Conservation (phyloP, 495 filamentous ascomycete species). For the Penicillium taxi region DNA sequence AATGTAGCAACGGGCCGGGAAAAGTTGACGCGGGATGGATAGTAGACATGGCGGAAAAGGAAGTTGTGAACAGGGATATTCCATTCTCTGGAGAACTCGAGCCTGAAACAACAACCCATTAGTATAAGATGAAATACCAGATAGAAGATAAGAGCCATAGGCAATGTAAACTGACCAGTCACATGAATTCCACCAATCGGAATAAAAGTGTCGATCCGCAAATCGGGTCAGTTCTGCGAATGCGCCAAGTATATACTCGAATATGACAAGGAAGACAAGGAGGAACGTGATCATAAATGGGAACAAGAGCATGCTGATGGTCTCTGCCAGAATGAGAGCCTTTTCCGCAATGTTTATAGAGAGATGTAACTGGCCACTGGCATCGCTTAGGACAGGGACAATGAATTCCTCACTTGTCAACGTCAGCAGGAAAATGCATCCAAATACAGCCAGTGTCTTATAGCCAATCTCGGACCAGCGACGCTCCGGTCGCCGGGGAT, state of each 20-base stretch:
- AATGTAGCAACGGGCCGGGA: constrained; percentile 73
- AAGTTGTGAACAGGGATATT: constrained; percentile 98
- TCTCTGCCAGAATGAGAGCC: constrained; percentile 75
- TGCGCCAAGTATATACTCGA: constrained; percentile 91
- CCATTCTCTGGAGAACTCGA: constrained; percentile 97
- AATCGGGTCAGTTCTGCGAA: constrained; percentile 93
- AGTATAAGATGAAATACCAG: background rate
- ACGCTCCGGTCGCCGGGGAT: constrained; percentile 67
- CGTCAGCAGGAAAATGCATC: constrained; percentile 91
- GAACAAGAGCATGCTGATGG: constrained; percentile 88
- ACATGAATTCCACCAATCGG: constrained; percentile 83
- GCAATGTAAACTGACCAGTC: constrained; percentile 47
- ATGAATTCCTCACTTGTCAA: constrained; percentile 94
- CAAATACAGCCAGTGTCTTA: constrained; percentile 87
- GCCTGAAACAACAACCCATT: constrained; percentile 37
- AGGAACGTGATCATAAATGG: constrained; percentile 97
- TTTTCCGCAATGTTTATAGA: constrained; percentile 54
- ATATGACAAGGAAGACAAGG: constrained; percentile 92
- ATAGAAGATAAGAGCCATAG: background rate
- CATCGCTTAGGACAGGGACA: constrained; percentile 76
- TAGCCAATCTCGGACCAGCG: constrained; percentile 76
- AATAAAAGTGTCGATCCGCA: constrained; percentile 91
- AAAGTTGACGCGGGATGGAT: constrained; percentile 63
- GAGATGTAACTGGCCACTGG: constrained; percentile 54
- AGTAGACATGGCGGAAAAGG: constrained; percentile 90